Evolutionary conservation across 2,329 filamentous ascomycete genomes (phyloP).

Genomic region (Diaporthe australafricana): DNA sequence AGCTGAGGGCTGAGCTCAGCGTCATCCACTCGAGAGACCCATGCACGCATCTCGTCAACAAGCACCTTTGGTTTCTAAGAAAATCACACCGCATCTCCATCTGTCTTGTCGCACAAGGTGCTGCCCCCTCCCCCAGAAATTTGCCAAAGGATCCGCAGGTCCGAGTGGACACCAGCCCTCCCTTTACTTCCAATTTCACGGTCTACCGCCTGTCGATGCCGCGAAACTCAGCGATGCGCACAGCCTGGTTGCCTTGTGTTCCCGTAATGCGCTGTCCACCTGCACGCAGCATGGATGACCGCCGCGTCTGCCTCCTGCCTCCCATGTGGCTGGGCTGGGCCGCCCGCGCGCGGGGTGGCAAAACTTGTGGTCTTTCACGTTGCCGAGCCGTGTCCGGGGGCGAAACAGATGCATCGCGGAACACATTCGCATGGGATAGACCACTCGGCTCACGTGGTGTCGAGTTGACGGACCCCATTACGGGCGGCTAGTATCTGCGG

Average conservation of each 20-base stretch:
- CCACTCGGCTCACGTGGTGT: constrained; percentile 4
- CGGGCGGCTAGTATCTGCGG: background rate
- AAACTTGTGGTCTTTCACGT: background rate
- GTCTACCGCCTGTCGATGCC: constrained; percentile 1
- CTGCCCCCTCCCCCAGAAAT: background rate
- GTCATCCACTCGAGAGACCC: background rate
- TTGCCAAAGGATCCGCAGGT: background rate
- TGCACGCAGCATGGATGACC: background rate
- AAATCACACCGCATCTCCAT: background rate
- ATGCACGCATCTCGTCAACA: background rate
- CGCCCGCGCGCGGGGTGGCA: background rate
- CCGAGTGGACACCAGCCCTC: background rate
- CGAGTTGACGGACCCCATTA: background rate
- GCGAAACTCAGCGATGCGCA: background rate
- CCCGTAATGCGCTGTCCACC: constrained; percentile 22
- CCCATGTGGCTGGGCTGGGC: constrained; percentile 10
- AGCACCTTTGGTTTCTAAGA: background rate
- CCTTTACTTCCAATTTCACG: background rate
- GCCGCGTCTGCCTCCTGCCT: background rate
- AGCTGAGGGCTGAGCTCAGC: background rate
- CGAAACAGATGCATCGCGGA: background rate
- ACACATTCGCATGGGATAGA: background rate
- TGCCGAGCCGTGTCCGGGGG: constrained; percentile 3
- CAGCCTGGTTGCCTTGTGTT: constrained; percentile 13
- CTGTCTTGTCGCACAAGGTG: background rate